A percentile compares a stretch with the other conserved stretches of the same genome.
phyloP scores from a whole-genome alignment of 2,329 filamentous ascomycete species.

The Macrophomina phaseolina region DNA sequence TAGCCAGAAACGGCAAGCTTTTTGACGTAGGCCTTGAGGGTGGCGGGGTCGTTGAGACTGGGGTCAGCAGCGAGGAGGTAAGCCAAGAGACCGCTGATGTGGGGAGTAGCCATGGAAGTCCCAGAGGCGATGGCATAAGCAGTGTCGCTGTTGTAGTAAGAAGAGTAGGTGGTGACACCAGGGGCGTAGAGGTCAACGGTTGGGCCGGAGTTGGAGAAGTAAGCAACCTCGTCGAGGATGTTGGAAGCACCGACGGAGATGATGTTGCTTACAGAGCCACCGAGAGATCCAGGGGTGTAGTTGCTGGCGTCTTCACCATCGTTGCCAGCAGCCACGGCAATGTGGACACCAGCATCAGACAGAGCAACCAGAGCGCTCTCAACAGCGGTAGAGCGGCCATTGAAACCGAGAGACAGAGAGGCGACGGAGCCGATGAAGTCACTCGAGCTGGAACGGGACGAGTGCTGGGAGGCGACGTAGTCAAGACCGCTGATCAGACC shows the following conservation, averaged over 20 bases:
- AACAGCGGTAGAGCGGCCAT: conserved; percentile 31
- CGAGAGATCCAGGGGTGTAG: conserved; percentile 39
- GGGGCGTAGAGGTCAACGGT: conserved; percentile 46
- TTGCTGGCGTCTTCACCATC: conserved; percentile 35
- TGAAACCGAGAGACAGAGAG: conserved; percentile 47
- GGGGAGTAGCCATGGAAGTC: conserved; percentile 68
- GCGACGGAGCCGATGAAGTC: conserved; percentile 39
- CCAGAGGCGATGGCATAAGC: conserved; percentile 57
- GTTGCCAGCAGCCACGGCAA: conserved; percentile 44
- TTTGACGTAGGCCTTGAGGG: conserved; percentile 15
- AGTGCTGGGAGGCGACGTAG: conserved; percentile 43
- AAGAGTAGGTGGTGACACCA: conserved; percentile 46
- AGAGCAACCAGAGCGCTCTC: conserved; percentile 24
- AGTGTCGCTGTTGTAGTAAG: conserved; percentile 47
- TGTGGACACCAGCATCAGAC: conserved; percentile 20
- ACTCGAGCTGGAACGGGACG: conserved; percentile 41
- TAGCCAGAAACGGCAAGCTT: conserved; percentile 11
- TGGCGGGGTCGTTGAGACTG: conserved; percentile 34
- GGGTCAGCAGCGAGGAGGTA: conserved; percentile 59
- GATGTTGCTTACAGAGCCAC: conserved; percentile 40
- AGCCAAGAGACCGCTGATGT: conserved; percentile 69
- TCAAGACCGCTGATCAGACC: conserved; percentile 46
- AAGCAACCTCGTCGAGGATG: conserved; percentile 37
- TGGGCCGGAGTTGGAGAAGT: conserved; percentile 45
- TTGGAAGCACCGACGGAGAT: conserved; percentile 48